These are phyloP conservation scores for Rhizopus delemar DNA, from an alignment of 371 early-diverging fungal species.

Conservation along the genomic window DNA sequence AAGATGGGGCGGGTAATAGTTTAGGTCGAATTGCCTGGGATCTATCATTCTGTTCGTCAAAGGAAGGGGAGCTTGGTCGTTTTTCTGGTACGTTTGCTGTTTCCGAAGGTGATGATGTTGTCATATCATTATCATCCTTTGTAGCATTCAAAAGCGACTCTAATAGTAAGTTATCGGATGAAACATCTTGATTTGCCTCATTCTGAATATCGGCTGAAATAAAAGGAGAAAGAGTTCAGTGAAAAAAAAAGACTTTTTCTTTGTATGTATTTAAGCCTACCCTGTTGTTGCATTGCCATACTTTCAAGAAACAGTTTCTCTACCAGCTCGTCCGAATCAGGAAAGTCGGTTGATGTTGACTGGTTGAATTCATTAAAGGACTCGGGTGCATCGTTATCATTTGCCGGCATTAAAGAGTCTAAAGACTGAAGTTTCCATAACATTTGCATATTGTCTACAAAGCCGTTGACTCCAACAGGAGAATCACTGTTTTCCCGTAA, in stretches of 20 bases:
- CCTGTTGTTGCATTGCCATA: constrained; percentile 32
- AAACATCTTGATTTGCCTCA: neutral
- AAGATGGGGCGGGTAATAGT: neutral
- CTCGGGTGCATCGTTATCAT: constrained; percentile 17
- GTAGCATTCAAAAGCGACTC: neutral
- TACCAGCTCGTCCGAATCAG: constrained; percentile 37
- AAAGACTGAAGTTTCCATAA: constrained; percentile 32
- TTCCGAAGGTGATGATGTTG: constrained; percentile 3
- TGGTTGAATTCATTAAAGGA: constrained; percentile 32
- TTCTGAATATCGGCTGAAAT: neutral
- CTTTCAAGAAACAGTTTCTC: constrained; percentile 41
- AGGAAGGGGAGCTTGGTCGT: neutral
- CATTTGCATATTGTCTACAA: constrained; percentile 27
- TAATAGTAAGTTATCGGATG: constrained; percentile 3
- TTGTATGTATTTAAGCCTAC: constrained; percentile 6
- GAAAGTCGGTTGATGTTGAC: constrained; percentile 34
- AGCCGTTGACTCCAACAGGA: constrained; percentile 29
- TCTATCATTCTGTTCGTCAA: neutral
- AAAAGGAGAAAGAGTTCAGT: neutral
- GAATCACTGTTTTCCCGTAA: constrained; percentile 29
- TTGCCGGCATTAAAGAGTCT: constrained; percentile 22
- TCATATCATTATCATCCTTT: constrained; percentile 4
- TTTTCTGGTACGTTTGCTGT: neutral
- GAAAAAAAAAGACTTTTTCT: neutral
- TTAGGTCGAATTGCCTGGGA: neutral